Evolutionary conservation across 352 stramenopile genomes (phyloP).

Genomic region (Pythium guiyangense): DNA sequence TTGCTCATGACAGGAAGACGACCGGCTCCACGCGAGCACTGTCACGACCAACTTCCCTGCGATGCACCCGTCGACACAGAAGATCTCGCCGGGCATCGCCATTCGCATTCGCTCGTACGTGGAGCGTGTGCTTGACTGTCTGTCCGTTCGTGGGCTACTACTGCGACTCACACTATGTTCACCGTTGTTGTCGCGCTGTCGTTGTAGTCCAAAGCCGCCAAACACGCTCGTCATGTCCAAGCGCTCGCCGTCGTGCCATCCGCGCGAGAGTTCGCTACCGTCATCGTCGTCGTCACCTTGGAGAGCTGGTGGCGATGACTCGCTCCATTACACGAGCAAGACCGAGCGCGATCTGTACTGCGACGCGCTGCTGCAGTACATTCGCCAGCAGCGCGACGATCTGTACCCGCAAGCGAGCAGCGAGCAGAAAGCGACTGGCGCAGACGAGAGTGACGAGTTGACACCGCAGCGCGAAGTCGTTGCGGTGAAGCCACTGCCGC

Average conservation of each 20-base stretch:
- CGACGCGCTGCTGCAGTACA: slow-evolving; percentile 64
- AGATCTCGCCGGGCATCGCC: slow-evolving; percentile 48
- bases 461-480: neutral
- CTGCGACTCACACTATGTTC: neutral
- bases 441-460: neutral
- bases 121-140: neutral
- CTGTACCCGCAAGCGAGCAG: slow-evolving; percentile 6
- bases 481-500: slow-evolving; percentile 28
- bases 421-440: too few species aligned
- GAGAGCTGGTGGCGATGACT: slow-evolving; percentile 25
- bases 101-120: slow-evolving; percentile 73
- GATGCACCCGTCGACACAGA: slow-evolving; percentile 74
- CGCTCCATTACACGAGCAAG: slow-evolving; percentile 41
- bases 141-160: neutral
- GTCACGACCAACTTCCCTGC: slow-evolving; percentile 73
- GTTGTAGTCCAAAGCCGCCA: slow-evolving; percentile 44
- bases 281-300: slow-evolving; percentile 18
- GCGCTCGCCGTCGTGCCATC: slow-evolving; percentile 16
- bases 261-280: slow-evolving; percentile 1
- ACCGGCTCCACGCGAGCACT: slow-evolving; percentile 55
- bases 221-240: slow-evolving; percentile 45
- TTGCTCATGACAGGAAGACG: slow-evolving; percentile 37
- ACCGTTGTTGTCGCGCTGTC: neutral
- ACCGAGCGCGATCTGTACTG: slow-evolving; percentile 59
- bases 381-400: slow-evolving; percentile 63